Conservation (phyloP, 805 yeast genomes). For the Yarrowia deformans region DNA sequence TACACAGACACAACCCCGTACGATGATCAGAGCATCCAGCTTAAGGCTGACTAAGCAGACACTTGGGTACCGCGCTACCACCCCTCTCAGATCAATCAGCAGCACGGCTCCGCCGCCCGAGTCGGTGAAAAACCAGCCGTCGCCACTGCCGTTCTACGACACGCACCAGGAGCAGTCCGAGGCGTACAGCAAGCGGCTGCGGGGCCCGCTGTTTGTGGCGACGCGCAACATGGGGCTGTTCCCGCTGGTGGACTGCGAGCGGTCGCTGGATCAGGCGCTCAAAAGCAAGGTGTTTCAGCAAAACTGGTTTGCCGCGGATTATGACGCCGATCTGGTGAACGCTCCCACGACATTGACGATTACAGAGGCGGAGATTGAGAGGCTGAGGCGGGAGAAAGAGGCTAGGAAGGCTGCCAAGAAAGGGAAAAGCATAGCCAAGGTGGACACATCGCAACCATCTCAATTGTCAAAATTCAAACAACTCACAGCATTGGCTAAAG, state of each 20-base stretch:
- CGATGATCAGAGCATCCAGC: too few species aligned
- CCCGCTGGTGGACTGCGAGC: slow-evolving; percentile 34
- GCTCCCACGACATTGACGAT: slow-evolving; percentile 28
- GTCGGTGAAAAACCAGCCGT: background rate
- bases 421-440: background rate
- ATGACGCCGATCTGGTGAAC: slow-evolving; percentile 29
- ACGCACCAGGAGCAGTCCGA: slow-evolving; percentile 28
- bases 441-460: background rate
- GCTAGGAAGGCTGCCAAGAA: background rate
- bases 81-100: background rate
- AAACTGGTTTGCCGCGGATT: slow-evolving; percentile 35
- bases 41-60: too few species aligned
- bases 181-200: slow-evolving; percentile 25
- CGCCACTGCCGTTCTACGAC: slow-evolving; percentile 30
- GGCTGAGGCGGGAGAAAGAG: slow-evolving; percentile 8
- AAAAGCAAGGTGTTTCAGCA: slow-evolving; percentile 39
- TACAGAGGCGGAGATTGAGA: slow-evolving; percentile 31
- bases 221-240: slow-evolving; percentile 24
- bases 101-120: slow-evolving; percentile 4
- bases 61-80: too few species aligned
- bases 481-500: slow-evolving; percentile 3
- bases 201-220: slow-evolving; percentile 21
- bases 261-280: slow-evolving; percentile 38
- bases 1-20: too few species aligned
- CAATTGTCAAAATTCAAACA: background rate